Percentiles rank a stretch among this genome's conserved stretches.
Conservation (phyloP, 768 basidiomycete species). For the Hortiboletus campestris region DNA sequence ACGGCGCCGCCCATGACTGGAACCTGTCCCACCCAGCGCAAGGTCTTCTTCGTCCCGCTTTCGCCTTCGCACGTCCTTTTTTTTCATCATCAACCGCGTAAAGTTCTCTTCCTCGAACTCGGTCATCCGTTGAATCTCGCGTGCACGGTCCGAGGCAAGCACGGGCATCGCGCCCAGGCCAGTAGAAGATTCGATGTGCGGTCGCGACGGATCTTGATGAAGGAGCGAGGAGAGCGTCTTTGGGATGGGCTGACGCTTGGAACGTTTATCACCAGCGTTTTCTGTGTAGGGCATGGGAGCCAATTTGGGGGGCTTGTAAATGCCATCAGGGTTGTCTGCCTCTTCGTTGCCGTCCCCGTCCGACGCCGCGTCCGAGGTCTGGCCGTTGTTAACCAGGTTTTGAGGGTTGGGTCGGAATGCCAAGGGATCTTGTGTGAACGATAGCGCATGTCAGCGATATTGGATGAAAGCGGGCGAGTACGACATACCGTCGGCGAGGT, state of each 20-base stretch:
- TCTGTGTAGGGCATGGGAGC: conserved; percentile 87
- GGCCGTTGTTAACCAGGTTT: conserved; percentile 54
- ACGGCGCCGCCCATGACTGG: conserved; percentile 52
- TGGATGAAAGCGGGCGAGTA: not conserved
- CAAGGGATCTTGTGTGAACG: conserved; percentile 65
- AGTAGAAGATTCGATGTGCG: conserved; percentile 68
- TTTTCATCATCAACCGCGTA: conserved; percentile 85
- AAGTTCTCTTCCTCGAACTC: conserved; percentile 96
- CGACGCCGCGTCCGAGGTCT: conserved; percentile 31
- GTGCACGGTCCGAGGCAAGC: conserved; percentile 61
- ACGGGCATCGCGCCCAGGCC: conserved; percentile 66
- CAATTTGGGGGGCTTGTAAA: conserved; percentile 84
- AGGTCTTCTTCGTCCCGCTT: conserved; percentile 82
- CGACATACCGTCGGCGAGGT: conserved; percentile 57
- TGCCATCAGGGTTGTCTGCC: conserved; percentile 39
- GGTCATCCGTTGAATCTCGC: conserved; percentile 74
- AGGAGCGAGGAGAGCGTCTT: conserved; percentile 57
- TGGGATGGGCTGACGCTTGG: conserved; percentile 56
- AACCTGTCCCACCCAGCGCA: conserved; percentile 73
- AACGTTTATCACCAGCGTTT: conserved; percentile 43
- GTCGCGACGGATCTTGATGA: conserved; percentile 54
- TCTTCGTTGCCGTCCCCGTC: conserved; percentile 26
- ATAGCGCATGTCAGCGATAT: not conserved
- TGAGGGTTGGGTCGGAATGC: conserved; percentile 90
- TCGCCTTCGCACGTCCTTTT: conserved; percentile 74